Conservation (phyloP, 345 rosid species). For the Citropsis articulata region DNA sequence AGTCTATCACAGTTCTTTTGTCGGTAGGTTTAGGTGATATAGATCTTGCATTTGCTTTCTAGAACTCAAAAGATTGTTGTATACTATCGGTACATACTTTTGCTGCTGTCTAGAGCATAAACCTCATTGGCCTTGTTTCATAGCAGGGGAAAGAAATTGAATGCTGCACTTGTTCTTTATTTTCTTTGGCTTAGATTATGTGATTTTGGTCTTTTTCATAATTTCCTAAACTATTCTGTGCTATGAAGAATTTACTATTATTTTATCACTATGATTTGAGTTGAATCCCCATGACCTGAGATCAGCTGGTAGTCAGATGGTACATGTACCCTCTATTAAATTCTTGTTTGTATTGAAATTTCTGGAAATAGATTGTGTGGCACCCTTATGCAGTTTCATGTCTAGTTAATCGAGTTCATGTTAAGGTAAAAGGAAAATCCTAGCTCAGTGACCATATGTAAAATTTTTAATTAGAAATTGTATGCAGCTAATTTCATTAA, state of each 20-base stretch:
- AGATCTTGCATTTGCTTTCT: conserved; percentile 13
- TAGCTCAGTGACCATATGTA: too few relatives aligned
- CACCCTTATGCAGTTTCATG: not conserved
- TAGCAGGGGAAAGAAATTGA: conserved; percentile 29
- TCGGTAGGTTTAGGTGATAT: conserved; percentile 12
- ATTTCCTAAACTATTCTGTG: not conserved
- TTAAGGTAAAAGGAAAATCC: not conserved
- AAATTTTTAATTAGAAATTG: too few relatives aligned
- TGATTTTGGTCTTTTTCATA: not conserved
- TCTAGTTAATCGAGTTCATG: not conserved
- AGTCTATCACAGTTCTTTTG: conserved; percentile 4
- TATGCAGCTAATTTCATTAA: too few relatives aligned
- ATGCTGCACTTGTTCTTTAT: not conserved
- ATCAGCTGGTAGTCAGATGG: too few relatives aligned
- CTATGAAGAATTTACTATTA: not conserved
- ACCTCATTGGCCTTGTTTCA: conserved; percentile 7
- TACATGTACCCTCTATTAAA: too few relatives aligned
- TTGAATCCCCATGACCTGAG: not conserved
- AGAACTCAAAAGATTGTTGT: conserved; percentile 29
- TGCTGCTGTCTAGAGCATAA: conserved; percentile 22
- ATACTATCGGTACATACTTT: conserved; percentile 25
- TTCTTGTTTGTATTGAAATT: not conserved
- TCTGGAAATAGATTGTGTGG: not conserved
- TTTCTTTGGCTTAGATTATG: not conserved
- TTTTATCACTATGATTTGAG: not conserved